Conservation (phyloP, 768 basidiomycete species). For the Leccinum uliginosum region DNA sequence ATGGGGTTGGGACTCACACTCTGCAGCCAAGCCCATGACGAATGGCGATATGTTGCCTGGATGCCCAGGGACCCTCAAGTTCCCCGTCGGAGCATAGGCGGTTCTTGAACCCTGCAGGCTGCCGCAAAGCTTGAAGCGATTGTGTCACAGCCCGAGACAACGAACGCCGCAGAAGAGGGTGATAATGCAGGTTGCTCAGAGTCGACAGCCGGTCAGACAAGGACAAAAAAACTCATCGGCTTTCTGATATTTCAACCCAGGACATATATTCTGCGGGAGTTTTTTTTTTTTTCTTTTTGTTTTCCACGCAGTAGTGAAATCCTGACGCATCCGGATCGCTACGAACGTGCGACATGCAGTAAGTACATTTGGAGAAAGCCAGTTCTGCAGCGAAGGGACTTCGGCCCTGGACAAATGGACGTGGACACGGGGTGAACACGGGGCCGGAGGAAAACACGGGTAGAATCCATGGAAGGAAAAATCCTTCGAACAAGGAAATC, state of each 20-base stretch:
- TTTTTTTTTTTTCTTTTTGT: slow-evolving; percentile 2
- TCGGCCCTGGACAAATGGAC: background rate
- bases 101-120: slow-evolving; percentile 1
- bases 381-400: background rate
- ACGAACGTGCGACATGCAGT: slow-evolving; percentile 1
- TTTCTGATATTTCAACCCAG: background rate
- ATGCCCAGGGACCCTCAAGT: background rate
- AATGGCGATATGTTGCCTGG: background rate
- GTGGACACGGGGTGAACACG: background rate
- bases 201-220: background rate
- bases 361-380: background rate
- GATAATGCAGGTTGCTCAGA: background rate
- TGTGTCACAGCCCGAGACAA: slow-evolving; percentile 1
- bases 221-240: background rate
- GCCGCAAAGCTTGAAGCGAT: slow-evolving; percentile 1
- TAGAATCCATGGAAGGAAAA: background rate
- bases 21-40: background rate
- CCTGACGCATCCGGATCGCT: background rate
- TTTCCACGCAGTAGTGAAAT: background rate
- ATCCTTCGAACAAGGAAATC: background rate
- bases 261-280: background rate
- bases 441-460: background rate
- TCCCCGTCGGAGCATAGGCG: slow-evolving; percentile 6
- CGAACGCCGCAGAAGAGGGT: background rate
- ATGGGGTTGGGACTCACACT: background rate